A percentile compares a stretch with the other conserved stretches of the same genome.
Evolutionary conservation across 306 rosid genomes (phyloP).

Genomic region (Cotoneaster glaucophyllus): DNA sequence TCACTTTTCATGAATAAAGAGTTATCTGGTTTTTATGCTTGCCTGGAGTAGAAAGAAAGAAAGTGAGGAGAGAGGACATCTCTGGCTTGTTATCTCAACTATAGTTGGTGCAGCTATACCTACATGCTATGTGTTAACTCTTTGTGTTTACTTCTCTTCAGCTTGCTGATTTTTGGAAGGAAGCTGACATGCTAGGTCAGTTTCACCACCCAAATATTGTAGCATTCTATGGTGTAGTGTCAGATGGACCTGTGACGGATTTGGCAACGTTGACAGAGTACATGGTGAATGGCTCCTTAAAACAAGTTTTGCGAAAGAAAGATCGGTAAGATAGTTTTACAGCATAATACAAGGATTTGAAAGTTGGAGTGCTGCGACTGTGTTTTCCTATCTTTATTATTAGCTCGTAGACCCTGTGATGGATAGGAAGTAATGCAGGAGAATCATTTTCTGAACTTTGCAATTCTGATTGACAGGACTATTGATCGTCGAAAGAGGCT

Average conservation of each 20-base stretch:
- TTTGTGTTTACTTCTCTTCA: constrained; percentile 4
- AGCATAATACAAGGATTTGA: background rate
- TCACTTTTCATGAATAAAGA: background rate
- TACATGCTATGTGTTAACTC: background rate
- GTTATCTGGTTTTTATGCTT: background rate
- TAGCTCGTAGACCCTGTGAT: background rate
- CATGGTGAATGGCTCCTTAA: constrained; percentile 31
- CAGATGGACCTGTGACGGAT: constrained; percentile 23
- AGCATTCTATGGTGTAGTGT: constrained; percentile 26
- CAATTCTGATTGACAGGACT: constrained; percentile 9
- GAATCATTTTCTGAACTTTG: background rate
- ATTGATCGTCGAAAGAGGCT: constrained; percentile 32
- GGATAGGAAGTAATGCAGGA: background rate
- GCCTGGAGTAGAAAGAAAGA: background rate
- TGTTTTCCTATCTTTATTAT: too few relatives aligned
- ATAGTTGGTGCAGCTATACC: background rate
- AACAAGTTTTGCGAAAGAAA: constrained; percentile 27
- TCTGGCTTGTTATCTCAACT: background rate
- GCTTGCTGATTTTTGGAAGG: constrained; percentile 31
- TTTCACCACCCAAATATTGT: constrained; percentile 36
- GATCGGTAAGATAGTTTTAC: constrained; percentile 16
- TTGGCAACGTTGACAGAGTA: constrained; percentile 32
- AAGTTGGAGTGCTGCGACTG: background rate
- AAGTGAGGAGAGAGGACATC: background rate
- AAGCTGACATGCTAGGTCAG: constrained; percentile 22